phyloP scores from a whole-genome alignment of 345 rosid genomes.

The Aegle marmelos region DNA sequence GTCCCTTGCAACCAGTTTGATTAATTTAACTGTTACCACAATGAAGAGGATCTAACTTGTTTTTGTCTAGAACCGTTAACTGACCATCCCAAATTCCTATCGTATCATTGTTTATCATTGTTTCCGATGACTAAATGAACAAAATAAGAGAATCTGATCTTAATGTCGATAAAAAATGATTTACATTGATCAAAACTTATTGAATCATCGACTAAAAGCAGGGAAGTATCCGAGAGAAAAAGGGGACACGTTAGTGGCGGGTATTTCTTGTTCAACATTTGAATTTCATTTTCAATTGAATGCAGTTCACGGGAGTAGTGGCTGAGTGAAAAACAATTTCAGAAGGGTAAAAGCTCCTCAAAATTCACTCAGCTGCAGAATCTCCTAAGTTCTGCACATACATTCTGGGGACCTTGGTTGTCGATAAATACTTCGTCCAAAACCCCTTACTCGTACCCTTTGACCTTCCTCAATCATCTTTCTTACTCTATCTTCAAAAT shows the following conservation, averaged over 20 bases:
- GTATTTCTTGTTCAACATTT: not conserved
- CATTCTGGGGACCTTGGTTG: slow-evolving; percentile 85
- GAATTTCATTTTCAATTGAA: not conserved
- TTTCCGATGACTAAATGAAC: too few species aligned
- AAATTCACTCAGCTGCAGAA: not conserved
- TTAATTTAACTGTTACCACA: not conserved
- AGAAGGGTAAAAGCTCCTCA: not conserved
- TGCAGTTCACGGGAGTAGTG: not conserved
- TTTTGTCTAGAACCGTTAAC: not conserved
- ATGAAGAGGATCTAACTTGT: not conserved
- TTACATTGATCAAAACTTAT: not conserved
- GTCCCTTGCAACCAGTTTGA: not conserved
- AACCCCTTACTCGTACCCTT: slow-evolving; percentile 48
- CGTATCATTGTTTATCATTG: too few species aligned
- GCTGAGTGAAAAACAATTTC: not conserved
- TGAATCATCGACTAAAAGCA: not conserved
- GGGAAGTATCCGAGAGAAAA: not conserved
- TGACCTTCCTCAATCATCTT: slow-evolving; percentile 81
- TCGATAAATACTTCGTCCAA: slow-evolving; percentile 80
- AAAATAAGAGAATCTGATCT: not conserved
- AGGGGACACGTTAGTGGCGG: not conserved
- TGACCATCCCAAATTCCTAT: too few species aligned
- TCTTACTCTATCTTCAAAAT: slow-evolving; percentile 54
- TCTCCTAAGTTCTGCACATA: slow-evolving; percentile 50
- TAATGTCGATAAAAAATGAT: not conserved